A percentile compares a stretch with the other conserved stretches of the same genome.
Conservation (phyloP, 1,284 basidiomycete species). For the Phellopilus nigrolimitatus region DNA sequence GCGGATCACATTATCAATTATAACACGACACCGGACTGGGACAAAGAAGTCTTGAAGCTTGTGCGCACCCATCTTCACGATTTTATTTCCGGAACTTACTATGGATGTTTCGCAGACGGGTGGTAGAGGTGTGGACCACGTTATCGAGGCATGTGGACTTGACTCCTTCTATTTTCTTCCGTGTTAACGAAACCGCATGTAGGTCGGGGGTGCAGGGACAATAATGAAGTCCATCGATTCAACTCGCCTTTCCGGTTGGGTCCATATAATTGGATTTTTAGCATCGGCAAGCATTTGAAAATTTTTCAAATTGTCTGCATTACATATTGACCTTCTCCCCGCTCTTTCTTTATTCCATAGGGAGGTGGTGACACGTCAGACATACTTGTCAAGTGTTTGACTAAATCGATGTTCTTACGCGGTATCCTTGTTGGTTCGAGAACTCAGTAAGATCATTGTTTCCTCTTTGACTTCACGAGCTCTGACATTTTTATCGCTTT, state of each 20-base stretch:
- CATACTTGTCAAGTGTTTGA: slow-evolving; percentile 16
- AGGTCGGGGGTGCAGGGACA: slow-evolving; percentile 51
- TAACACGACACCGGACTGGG: slow-evolving; percentile 49
- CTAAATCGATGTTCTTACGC: slow-evolving; percentile 25
- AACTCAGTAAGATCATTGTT: slow-evolving; percentile 28
- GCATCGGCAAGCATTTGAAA: slow-evolving; percentile 35
- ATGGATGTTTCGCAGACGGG: slow-evolving; percentile 31
- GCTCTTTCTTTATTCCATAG: neutral
- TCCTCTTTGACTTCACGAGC: slow-evolving; percentile 4
- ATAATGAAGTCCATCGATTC: slow-evolving; percentile 41
- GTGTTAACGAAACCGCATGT: neutral
- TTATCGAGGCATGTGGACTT: slow-evolving; percentile 42
- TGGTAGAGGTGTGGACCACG: slow-evolving; percentile 51
- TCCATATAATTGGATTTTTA: slow-evolving; percentile 48
- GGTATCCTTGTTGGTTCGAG: slow-evolving; percentile 35
- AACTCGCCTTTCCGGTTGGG: slow-evolving; percentile 38
- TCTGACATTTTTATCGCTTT: neutral
- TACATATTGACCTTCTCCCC: neutral
- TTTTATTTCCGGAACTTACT: neutral
- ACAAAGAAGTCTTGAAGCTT: slow-evolving; percentile 44
- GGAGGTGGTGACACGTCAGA: slow-evolving; percentile 21
- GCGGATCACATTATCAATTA: slow-evolving; percentile 56
- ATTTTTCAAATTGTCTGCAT: no score
- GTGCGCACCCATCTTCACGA: slow-evolving; percentile 19
- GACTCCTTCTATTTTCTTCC: neutral